phyloP scores from a whole-genome alignment of 805 yeast species.

The Nakazawaea wyomingensis region DNA sequence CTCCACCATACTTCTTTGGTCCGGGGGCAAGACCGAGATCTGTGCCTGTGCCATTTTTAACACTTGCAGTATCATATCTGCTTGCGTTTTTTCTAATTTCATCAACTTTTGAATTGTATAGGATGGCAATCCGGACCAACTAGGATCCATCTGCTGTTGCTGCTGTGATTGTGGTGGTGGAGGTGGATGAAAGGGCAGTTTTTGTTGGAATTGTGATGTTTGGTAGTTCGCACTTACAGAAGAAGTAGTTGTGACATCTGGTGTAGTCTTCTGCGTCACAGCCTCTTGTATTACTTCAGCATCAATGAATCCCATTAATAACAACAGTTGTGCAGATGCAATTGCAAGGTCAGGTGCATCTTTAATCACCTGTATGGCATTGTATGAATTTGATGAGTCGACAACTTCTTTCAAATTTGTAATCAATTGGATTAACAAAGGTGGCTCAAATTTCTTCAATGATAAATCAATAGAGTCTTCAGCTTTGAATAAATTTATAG shows the following conservation, averaged over 20 bases:
- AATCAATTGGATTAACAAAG: conserved; percentile 62
- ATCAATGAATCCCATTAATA: conserved; percentile 74
- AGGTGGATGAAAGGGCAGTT: conserved; percentile 5
- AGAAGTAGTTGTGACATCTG: conserved; percentile 14
- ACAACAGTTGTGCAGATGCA: conserved; percentile 67
- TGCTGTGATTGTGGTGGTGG: conserved; percentile 15
- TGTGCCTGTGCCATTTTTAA: conserved; percentile 45
- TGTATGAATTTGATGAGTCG: conserved; percentile 40
- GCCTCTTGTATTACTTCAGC: conserved; percentile 62
- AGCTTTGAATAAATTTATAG: conserved; percentile 37
- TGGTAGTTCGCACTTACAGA: no score
- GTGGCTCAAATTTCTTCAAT: conserved; percentile 62
- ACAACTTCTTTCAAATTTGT: conserved; percentile 59
- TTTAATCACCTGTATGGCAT: conserved; percentile 50
- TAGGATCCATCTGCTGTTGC: conserved; percentile 23
- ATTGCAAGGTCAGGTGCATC: conserved; percentile 54
- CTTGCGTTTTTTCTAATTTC: conserved; percentile 51
- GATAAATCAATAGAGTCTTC: conserved; percentile 59
- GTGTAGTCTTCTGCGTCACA: conserved; percentile 17
- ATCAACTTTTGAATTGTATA: conserved; percentile 45
- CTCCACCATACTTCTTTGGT: conserved; percentile 50
- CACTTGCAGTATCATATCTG: conserved; percentile 50
- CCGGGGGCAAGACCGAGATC: conserved; percentile 42
- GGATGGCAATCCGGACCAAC: conserved; percentile 45
- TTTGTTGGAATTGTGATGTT: no score